A percentile compares a stretch with the other conserved stretches of the same genome.
These are phyloP conservation scores for Lactarius indigo DNA, from an alignment of 768 basidiomycete genomes.

Conservation along the genomic window DNA sequence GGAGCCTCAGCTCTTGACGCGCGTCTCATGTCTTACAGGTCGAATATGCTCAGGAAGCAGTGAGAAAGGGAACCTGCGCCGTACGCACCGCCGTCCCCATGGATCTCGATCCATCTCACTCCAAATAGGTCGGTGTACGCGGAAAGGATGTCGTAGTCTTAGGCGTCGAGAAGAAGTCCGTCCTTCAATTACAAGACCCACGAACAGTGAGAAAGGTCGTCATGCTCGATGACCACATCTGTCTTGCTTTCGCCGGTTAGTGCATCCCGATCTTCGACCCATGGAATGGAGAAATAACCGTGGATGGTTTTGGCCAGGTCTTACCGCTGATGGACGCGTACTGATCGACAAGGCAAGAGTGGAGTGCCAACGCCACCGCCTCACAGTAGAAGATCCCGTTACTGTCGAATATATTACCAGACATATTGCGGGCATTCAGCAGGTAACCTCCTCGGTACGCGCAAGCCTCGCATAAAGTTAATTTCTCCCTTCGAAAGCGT, in stretches of 20 bases:
- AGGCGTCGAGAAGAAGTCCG: slow-evolving; percentile 98
- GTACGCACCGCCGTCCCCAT: slow-evolving; percentile 44
- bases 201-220: slow-evolving; percentile 97
- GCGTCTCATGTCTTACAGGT: slow-evolving; percentile 55
- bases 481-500: slow-evolving; percentile 45
- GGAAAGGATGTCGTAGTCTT: slow-evolving; percentile 94
- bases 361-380: slow-evolving; percentile 95
- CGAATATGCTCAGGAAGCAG: slow-evolving; percentile 98
- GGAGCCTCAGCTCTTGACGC: background rate
- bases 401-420: slow-evolving; percentile 98
- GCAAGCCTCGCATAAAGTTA: background rate
- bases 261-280: background rate
- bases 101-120: slow-evolving; percentile 8
- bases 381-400: slow-evolving; percentile 97
- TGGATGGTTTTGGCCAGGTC: slow-evolving; percentile 48
- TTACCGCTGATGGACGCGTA: slow-evolving; percentile 96
- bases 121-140: slow-evolving; percentile 82
- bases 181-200: slow-evolving; percentile 96
- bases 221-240: slow-evolving; percentile 97
- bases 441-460: slow-evolving; percentile 48
- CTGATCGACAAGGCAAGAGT: slow-evolving; percentile 97
- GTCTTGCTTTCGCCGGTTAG: slow-evolving; percentile 94
- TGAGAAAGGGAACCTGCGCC: slow-evolving; percentile 94
- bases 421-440: slow-evolving; percentile 98
- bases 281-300: slow-evolving; percentile 12